A percentile compares a stretch with the other conserved stretches of the same genome.
Evolutionary conservation across 495 filamentous ascomycete genomes (phyloP).

Genomic region (Lasiosphaeria miniovina): DNA sequence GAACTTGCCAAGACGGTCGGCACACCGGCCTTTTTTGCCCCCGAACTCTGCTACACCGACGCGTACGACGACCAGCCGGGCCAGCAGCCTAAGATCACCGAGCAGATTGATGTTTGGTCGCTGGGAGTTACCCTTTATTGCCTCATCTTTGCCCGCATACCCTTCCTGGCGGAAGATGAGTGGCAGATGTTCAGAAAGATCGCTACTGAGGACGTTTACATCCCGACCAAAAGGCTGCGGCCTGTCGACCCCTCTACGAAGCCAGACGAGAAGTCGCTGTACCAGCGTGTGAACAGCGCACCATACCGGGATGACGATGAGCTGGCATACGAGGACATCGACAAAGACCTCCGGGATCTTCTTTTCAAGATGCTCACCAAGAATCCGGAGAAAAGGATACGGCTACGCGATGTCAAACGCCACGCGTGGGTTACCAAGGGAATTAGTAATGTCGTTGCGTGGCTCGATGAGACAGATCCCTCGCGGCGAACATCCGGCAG

Average conservation of each 20-base stretch:
- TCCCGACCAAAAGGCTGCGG: constrained; percentile 74
- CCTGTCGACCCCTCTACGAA: constrained; percentile 64
- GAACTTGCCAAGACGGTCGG: constrained; percentile 97
- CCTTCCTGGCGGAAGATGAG: constrained; percentile 87
- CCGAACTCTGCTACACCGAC: constrained; percentile 91
- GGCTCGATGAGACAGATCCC: constrained; percentile 94
- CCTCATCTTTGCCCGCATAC: constrained; percentile 86
- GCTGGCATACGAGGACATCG: constrained; percentile 80
- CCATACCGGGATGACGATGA: constrained; percentile 61
- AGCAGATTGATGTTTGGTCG: constrained; percentile 93
- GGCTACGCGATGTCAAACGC: constrained; percentile 86
- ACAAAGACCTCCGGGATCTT: constrained; percentile 76
- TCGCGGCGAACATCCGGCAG: constrained; percentile 74
- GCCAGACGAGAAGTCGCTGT: constrained; percentile 46
- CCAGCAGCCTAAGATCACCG: constrained; percentile 50
- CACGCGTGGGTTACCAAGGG: constrained; percentile 93
- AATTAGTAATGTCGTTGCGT: constrained; percentile 67
- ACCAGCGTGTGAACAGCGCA: constrained; percentile 50
- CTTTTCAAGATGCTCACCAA: constrained; percentile 80
- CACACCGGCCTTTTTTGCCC: constrained; percentile 96
- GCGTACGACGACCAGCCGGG: constrained; percentile 28
- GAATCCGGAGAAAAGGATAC: constrained; percentile 83
- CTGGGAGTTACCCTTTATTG: constrained; percentile 94
- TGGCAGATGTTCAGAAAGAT: constrained; percentile 88
- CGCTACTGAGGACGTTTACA: constrained; percentile 83